A percentile compares a stretch with the other conserved stretches of the same genome.
Evolutionary conservation across 768 basidiomycete species (phyloP).

Genomic region (Leccinum olivaceopallidum): DNA sequence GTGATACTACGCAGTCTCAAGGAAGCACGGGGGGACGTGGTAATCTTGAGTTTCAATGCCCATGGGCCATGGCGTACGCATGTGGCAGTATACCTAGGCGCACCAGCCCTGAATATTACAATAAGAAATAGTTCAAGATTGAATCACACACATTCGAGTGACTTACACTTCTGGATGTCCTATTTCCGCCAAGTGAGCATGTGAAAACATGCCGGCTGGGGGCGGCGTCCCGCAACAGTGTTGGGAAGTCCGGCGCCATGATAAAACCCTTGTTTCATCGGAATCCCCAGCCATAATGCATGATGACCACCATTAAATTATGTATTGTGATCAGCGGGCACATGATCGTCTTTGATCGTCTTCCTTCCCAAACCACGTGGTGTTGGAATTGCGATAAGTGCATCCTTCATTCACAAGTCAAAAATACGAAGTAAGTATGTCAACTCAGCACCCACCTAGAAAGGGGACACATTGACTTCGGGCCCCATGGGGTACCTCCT

Average conservation of each 20-base stretch:
- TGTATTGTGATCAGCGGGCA: neutral
- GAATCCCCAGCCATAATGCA: neutral
- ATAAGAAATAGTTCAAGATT: neutral
- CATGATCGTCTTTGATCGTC: neutral
- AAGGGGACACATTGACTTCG: neutral
- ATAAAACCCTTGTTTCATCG: conserved; percentile 25
- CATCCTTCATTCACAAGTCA: neutral
- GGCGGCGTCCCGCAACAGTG: neutral
- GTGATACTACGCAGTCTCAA: neutral
- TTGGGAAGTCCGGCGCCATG: neutral
- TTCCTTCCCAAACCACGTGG: neutral
- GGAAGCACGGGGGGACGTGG: neutral
- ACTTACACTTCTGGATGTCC: conserved; percentile 5
- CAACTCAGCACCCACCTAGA: conserved; percentile 1
- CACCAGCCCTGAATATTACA: neutral
- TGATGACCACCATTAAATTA: neutral
- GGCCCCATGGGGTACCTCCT: neutral
- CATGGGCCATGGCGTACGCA: neutral
- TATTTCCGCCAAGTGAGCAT: conserved; percentile 12
- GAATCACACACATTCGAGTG: conserved; percentile 1
- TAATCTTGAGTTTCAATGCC: neutral
- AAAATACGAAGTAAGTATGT: neutral
- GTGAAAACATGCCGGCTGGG: neutral
- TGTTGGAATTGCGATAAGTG: neutral
- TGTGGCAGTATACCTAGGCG: neutral